Evolutionary conservation across 1,284 basidiomycete genomes (phyloP), one percentile per base, ranked within the genome.

Genomic region (Cryptococcus deneoformans): DNA sequence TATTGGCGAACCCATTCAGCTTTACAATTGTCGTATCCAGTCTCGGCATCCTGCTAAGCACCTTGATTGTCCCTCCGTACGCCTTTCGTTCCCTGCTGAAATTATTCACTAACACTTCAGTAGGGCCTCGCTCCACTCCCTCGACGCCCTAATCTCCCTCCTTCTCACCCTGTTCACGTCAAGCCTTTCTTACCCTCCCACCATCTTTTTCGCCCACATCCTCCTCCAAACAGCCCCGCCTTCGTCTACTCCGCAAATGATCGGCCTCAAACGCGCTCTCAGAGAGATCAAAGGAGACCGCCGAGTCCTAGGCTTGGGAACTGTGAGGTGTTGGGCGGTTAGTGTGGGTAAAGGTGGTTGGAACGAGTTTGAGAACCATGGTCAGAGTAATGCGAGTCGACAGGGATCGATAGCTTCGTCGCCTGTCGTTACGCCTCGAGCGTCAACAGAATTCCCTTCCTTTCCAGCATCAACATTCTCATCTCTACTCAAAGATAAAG

Each of bases 181-280:
- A 72, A 83, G 85, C 46, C 81, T 94, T 35, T 87, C 92, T 0
- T 94, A 91, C 72, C 84, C 86, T 0, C 86, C 90, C 0, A 89
- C 86, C 20, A 80, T 86, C 4, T 83, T 88, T 0, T 87, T 92
- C 34, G 92, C 89, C 2, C 85, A 87, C 8, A 86, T 92, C 1
- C 80, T 97, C 1, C 77, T 96, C 3, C 92, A 96, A 72, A 96
- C 92, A 0, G 85, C 91, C 0, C 92, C 92, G 0, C 62, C 71
- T 0, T 77, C 80, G 6, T 79, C 87, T 20, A 84, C 86, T 0
- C 65, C 82, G 1, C 83, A 86, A 56, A 91, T 91, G 86, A 86
- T 89, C 63, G 80, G 83, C 0, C 88, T 95, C 65, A 80, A 89
- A 59, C 81, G 87, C 7, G 86, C 84, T 1, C 85, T 93, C 80